Evolutionary conservation across 2,329 filamentous ascomycete species (phyloP).

Genomic region (Aureobasidium sp.): DNA sequence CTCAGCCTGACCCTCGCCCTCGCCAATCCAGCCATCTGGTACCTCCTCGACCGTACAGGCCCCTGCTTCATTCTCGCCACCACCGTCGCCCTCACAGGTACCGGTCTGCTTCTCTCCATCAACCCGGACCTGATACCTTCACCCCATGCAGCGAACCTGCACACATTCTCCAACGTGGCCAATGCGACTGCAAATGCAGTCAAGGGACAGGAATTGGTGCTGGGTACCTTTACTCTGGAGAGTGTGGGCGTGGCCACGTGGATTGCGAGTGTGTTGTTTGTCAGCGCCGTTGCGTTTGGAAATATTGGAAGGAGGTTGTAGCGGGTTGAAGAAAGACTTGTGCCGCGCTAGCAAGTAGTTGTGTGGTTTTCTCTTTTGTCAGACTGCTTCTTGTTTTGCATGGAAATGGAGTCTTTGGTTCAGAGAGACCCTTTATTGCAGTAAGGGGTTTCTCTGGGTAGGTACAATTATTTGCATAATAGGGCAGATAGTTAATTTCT

Average conservation of each 20-base stretch:
- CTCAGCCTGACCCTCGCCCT: conserved; percentile 82
- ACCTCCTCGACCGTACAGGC: conserved; percentile 83
- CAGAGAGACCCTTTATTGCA: no score
- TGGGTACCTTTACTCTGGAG: conserved; percentile 53
- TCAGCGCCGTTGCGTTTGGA: conserved; percentile 90
- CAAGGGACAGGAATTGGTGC: conserved; percentile 22
- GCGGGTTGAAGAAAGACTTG: no score
- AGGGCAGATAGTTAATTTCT: no score
- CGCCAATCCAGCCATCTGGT: conserved; percentile 92
- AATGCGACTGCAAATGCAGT: conserved; percentile 17
- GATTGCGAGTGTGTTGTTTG: conserved; percentile 90
- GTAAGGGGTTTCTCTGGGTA: no score
- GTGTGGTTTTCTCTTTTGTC: not conserved
- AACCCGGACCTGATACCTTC: conserved; percentile 72
- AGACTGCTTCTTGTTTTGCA: not conserved
- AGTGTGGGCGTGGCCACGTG: conserved; percentile 70
- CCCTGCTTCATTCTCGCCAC: conserved; percentile 76
- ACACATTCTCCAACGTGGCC: conserved; percentile 18
- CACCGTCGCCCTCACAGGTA: conserved; percentile 66
- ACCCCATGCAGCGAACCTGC: conserved; percentile 44
- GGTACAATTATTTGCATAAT: no score
- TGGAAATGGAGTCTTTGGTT: no score
- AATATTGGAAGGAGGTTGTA: conserved; percentile 76
- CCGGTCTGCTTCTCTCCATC: conserved; percentile 64
- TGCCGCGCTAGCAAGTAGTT: no score